These are phyloP conservation scores for Viola odorata DNA, from an alignment of 345 rosid genomes.

Conservation along the genomic window DNA sequence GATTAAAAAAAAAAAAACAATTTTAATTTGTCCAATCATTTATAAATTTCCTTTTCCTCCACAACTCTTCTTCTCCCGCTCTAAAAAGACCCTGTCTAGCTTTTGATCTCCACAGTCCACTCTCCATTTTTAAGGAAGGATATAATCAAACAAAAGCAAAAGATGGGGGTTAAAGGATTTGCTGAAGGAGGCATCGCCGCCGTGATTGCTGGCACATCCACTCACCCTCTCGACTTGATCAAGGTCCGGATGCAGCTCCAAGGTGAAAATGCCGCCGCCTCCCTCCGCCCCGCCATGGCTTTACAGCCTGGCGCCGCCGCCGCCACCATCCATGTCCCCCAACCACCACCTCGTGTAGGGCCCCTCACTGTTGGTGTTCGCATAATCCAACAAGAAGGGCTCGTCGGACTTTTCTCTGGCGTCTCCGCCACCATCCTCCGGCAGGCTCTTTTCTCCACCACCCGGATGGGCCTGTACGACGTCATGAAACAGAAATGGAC, in stretches of 20 bases:
- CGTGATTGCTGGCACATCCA: conserved; percentile 7
- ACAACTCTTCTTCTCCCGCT: too few relatives aligned
- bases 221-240: conserved; percentile 10
- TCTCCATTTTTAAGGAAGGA: too few relatives aligned
- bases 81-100: too few relatives aligned
- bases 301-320: not conserved
- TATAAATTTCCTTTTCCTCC: too few relatives aligned
- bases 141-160: not conserved
- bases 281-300: not conserved
- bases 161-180: conserved; percentile 12
- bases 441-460: conserved; percentile 5
- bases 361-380: not conserved
- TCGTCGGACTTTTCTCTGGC: not conserved
- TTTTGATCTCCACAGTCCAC: too few relatives aligned
- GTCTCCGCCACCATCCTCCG: conserved; percentile 7
- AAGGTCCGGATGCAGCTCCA: conserved; percentile 11
- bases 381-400: not conserved
- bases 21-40: too few relatives aligned
- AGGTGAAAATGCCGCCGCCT: conserved; percentile 1
- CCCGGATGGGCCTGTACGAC: conserved; percentile 6
- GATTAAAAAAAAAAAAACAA: too few relatives aligned
- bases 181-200: conserved; percentile 12
- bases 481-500: not conserved
- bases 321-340: not conserved
- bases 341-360: not conserved